Conservation (phyloP, 2,329 filamentous ascomycete species). For the Trichoderma hamatum region DNA sequence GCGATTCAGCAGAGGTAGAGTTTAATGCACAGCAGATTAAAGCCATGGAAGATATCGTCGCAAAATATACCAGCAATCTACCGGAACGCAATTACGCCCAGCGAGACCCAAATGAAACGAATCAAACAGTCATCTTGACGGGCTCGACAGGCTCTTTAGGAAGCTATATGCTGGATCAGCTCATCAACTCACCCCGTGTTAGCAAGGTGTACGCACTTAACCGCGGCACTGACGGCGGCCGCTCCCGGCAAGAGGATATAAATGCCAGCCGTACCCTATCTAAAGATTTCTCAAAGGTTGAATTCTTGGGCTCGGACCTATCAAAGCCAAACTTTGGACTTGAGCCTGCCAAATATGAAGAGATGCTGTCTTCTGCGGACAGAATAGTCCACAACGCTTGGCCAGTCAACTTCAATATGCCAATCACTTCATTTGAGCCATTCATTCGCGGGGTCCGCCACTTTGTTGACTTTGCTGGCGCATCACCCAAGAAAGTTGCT, state of each 20-base stretch:
- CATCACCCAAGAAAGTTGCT: constrained; percentile 37
- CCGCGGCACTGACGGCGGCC: constrained; percentile 34
- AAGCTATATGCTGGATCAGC: constrained; percentile 64
- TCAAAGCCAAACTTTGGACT: neutral
- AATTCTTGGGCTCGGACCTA: neutral
- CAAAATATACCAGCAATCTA: neutral
- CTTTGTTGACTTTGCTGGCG: constrained; percentile 32
- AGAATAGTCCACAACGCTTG: constrained; percentile 30
- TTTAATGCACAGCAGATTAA: neutral
- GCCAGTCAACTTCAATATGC: constrained; percentile 32
- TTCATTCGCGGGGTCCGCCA: constrained; percentile 28
- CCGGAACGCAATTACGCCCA: constrained; percentile 33
- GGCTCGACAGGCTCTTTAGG: constrained; percentile 91
- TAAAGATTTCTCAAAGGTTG: neutral
- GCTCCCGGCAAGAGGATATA: neutral
- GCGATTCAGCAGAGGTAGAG: neutral
- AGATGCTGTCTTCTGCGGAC: constrained; percentile 28
- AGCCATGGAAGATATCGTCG: neutral
- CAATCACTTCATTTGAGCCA: constrained; percentile 29
- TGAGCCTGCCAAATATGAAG: neutral
- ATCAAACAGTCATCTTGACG: constrained; percentile 73
- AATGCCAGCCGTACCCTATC: neutral
- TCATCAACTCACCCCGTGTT: constrained; percentile 35
- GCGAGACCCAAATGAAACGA: constrained; percentile 33
- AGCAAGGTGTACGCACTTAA: constrained; percentile 35